phyloP scores from a whole-genome alignment of 2,329 filamentous ascomycete genomes.

The Aureobasidium leucospermi region DNA sequence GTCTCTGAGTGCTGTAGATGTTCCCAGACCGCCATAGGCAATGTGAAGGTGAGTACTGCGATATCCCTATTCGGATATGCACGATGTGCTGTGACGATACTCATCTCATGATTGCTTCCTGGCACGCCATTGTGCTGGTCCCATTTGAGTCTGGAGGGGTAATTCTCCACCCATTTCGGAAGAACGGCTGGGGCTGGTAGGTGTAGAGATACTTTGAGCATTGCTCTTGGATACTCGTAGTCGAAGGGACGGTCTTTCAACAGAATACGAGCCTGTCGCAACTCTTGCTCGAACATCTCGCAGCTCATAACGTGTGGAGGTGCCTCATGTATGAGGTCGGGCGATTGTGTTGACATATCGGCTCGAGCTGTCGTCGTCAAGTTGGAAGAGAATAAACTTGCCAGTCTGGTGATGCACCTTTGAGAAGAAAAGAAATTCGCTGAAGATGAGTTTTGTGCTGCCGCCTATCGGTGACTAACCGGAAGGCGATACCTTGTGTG shows the following conservation, averaged over 20 bases:
- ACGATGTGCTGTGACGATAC: background rate
- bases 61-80: background rate
- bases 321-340: background rate
- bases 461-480: no score
- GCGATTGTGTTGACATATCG: background rate
- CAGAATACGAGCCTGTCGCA: background rate
- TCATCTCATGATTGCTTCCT: background rate
- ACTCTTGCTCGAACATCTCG: background rate
- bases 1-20: background rate
- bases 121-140: background rate
- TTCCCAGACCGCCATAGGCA: background rate
- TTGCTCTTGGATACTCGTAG: background rate
- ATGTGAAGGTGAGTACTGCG: background rate
- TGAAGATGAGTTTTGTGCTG: no score
- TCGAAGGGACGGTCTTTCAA: background rate
- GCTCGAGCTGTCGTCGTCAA: background rate
- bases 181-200: background rate
- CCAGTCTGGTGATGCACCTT: no score
- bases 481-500: no score
- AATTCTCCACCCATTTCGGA: background rate
- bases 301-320: background rate
- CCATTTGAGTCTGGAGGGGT: background rate
- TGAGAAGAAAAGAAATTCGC: no score
- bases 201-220: background rate
- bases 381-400: background rate